Base-by-base conservation (phyloP, 495 filamentous ascomycete genomes). In the Neohortaea acidophila region DNA sequence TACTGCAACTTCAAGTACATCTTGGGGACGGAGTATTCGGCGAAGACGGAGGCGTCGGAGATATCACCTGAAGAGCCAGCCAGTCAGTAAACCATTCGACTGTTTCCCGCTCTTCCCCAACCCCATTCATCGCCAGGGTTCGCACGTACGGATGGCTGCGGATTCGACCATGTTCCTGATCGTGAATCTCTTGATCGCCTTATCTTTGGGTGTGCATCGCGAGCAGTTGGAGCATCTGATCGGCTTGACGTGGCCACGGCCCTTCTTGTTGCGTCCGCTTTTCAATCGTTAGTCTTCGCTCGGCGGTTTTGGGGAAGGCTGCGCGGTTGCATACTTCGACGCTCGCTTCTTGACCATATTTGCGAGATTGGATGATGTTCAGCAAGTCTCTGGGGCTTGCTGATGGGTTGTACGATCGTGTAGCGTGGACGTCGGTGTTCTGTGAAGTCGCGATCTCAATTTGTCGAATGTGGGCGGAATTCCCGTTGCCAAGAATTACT, bases 1-100 rank as follows among this genome's bases (percentile, higher is more conserved):
- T 99, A 99, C 73, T 99, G 89, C 62, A 99, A 79, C 77, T 99
- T 99, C 64, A 99, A 72, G 79, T 99, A 99, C 89, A 99, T 99
- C 77, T 99, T 99, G 65, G 89, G 89, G 63, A 99, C 86, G 43
- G 84, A 81, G 72, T 99, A 99, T 70, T 99, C 89, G 49, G 80
- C 67, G 73, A 94, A 96, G 64, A 99, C 89, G 52, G 89, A 96
- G 57, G 89, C 89, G 58, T 99, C 89, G 48, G 85, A 93, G 67
- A 99, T 96, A 85, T 99, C 89, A 82, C 87, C 87, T 97, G 63
- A 24, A 48, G 14, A n/a, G n/a, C 14, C 33, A 3, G 8, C 19
- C 40, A 18, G 40, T 21, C n/a, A 13, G 11, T 17, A 33, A 17
- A 20, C 13, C 23, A 31, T n/a, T 14, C 23, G 15, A 26, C 12